Evolutionary conservation across 139 green algal genomes (phyloP).

Genomic region (Picochlorum sp.): DNA sequence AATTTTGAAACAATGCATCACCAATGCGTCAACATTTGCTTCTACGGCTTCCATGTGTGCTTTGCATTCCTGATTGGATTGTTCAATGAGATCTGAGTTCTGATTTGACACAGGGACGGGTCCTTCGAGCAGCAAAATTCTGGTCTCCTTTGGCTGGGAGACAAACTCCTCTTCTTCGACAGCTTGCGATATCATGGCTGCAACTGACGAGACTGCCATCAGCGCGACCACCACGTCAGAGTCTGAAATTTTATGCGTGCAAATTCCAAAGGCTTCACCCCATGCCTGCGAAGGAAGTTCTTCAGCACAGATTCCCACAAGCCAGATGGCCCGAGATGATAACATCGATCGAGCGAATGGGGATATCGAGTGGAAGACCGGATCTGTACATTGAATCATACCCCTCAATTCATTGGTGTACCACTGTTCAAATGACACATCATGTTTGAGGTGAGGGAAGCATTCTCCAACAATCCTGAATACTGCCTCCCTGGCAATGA

Average conservation of each 20-base stretch:
- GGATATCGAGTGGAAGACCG: slow-evolving; percentile 6
- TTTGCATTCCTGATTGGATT: slow-evolving; percentile 7
- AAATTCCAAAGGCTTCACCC: slow-evolving; percentile 39
- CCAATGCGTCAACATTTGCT: slow-evolving; percentile 19
- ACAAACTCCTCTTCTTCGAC: slow-evolving; percentile 55
- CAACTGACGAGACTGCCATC: slow-evolving; percentile 39
- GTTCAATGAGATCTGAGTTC: slow-evolving; percentile 3
- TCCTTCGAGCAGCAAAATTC: slow-evolving; percentile 20
- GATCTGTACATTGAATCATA: slow-evolving; percentile 26
- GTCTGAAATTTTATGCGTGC: slow-evolving; percentile 36
- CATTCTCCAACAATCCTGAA: slow-evolving; percentile 66
- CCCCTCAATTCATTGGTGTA: slow-evolving; percentile 49
- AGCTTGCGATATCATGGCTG: slow-evolving; percentile 39
- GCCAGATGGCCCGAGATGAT: slow-evolving; percentile 59
- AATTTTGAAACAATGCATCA: slow-evolving; percentile 45
- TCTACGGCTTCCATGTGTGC: slow-evolving; percentile 29
- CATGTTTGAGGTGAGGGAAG: slow-evolving; percentile 49
- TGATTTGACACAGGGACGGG: not conserved
- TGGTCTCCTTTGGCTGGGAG: slow-evolving; percentile 2
- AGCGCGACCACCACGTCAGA: slow-evolving; percentile 58
- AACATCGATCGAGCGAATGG: slow-evolving; percentile 31
- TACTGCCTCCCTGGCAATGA: slow-evolving; percentile 54
- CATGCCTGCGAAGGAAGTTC: slow-evolving; percentile 45
- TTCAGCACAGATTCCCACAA: slow-evolving; percentile 57
- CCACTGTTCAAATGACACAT: slow-evolving; percentile 56